Conservation (phyloP, 2,329 filamentous ascomycete species). For the Dactylellina sp. region DNA sequence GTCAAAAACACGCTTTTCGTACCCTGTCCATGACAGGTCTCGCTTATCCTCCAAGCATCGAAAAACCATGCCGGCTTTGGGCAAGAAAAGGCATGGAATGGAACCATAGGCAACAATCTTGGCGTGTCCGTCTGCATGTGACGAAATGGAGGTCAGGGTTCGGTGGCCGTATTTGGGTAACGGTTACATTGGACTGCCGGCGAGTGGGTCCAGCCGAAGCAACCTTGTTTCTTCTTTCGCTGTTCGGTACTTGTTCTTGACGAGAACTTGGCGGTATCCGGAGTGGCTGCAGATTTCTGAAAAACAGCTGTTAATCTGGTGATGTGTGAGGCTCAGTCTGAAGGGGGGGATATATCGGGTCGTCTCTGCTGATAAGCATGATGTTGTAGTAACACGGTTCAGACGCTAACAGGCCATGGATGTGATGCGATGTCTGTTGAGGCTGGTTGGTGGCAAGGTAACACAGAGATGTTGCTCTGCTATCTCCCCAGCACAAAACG, state of each 20-base stretch:
- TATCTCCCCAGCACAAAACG: constrained; percentile 3
- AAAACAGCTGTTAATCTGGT: constrained; percentile 24
- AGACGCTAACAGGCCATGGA: constrained; percentile 3
- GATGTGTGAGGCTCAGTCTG: constrained; percentile 16
- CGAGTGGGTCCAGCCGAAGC: constrained; percentile 47
- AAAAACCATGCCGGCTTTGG: constrained; percentile 27
- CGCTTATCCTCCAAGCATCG: constrained; percentile 40
- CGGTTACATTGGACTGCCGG: constrained; percentile 52
- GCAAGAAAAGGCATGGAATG: constrained; percentile 24
- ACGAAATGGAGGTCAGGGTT: constrained; percentile 49
- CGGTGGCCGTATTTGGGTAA: constrained; percentile 42
- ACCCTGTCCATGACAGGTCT: constrained; percentile 20
- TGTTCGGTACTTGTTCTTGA: constrained; percentile 41
- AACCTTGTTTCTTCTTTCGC: constrained; percentile 55
- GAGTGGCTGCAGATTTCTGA: background rate
- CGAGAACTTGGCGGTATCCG: constrained; percentile 10
- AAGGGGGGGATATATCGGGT: background rate
- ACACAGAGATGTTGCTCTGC: constrained; percentile 52
- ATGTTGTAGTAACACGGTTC: constrained; percentile 29
- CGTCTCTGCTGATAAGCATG: constrained; percentile 2
- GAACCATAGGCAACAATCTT: constrained; percentile 48
- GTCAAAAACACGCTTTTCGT: constrained; percentile 26
- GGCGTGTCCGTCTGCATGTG: constrained; percentile 44
- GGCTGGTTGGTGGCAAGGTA: constrained; percentile 49
- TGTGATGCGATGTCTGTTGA: background rate